Evolutionary conservation across 2,329 filamentous ascomycete species (phyloP), one percentile per base, ranked within the genome.

Genomic region (Aspergillus phoenicis): DNA sequence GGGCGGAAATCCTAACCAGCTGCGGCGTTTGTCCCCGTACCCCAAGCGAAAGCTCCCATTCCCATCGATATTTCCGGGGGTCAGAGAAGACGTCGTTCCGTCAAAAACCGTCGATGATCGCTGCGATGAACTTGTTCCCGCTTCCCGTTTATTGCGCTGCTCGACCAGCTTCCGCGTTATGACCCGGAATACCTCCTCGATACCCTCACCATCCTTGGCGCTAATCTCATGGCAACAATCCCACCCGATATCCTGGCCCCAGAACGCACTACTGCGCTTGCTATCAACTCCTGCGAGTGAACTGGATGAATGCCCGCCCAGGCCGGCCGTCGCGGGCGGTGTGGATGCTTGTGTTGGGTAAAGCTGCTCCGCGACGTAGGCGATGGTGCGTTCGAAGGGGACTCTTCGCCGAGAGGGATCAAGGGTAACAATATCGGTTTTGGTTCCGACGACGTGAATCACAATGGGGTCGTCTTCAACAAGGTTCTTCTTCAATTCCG

Each of bases 211-310:
- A 71, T 89, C 93, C 81, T 96, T 94, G 52, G 94, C 93, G 68
- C 89, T 93, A 72, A 99, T 94, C 80, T 99, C 95, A 77, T 98
- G 95, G 75, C 94, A 98, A 64, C 93, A 96, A 71, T 97, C 93
- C 93, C 94, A 98, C 56, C 93, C 93, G 5, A 93, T 88, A 73
- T 97, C 93, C 75, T 95, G 91, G 22, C 89, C 92, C 93, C 93
- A 97, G 78, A 76, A 82, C 55, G 69, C 81, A 64, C 73, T 80
- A 70, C 78, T 78, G 62, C 77, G 79, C 61, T 81, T 81, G 66
- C 76, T 81, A 64, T 79, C 78, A 0, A 75, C 69, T 45, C 75
- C 78, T 53, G 72, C 68, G 2, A 75, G 36, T 6, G 71, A 70
- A 33, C 62, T 62, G 6, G 64, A 63, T 43, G 36, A 58, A n/a